Conservation (phyloP, 2,329 filamentous ascomycete species). For the Xylariaceae sp. region DNA sequence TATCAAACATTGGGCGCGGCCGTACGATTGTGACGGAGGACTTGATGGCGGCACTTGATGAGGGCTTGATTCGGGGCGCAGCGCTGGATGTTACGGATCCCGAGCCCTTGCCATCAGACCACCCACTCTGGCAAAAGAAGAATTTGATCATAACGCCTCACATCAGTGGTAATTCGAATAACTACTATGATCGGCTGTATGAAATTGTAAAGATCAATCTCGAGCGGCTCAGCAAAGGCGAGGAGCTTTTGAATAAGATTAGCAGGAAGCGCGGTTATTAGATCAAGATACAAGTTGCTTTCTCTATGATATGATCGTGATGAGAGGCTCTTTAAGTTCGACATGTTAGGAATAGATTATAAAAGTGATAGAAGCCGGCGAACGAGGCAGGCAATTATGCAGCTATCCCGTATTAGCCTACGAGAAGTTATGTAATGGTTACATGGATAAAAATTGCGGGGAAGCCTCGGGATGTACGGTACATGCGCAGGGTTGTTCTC, state of each 20-base stretch:
- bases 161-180: constrained; percentile 28
- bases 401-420: no score
- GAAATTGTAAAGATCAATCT: constrained; percentile 29
- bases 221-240: constrained; percentile 24
- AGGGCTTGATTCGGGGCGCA: constrained; percentile 45
- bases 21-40: constrained; percentile 38
- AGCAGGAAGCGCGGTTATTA: constrained; percentile 31
- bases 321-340: background rate
- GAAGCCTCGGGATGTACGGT: constrained; percentile 1
- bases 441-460: background rate
- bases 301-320: background rate
- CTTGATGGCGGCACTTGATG: constrained; percentile 50
- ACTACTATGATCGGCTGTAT: constrained; percentile 25
- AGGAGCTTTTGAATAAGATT: constrained; percentile 30
- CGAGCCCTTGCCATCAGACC: constrained; percentile 59
- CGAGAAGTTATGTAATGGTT: no score
- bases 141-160: constrained; percentile 53
- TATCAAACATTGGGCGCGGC: constrained; percentile 63
- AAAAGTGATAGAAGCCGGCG: background rate
- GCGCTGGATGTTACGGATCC: constrained; percentile 68
- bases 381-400: no score
- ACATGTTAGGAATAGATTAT: background rate
- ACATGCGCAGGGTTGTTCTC: no score
- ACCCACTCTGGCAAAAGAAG: constrained; percentile 59
- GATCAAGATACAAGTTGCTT: background rate